Evolutionary conservation across 129 eudicot species (phyloP), one percentile per base, ranked within the genome.

Genomic region (Dittrichia graveolens): DNA sequence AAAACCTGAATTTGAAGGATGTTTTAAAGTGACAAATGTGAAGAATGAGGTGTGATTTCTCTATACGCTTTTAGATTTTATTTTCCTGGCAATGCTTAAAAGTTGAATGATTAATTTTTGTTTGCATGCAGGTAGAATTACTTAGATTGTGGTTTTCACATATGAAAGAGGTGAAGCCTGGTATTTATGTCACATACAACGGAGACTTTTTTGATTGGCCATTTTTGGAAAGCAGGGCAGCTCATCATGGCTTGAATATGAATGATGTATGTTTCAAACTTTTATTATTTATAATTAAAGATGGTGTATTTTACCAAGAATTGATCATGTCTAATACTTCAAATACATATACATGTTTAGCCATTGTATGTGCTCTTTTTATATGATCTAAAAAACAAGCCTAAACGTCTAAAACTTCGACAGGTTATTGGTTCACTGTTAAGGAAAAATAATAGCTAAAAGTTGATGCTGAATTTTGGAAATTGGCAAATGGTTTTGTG

Each of bases 201-300:
- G 99, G 99, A 9, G 99, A 95, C 85, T 95, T 86, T 78, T 95
- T 95, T 72, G 99, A 95, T 62, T 95, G 99, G 99, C 99, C 99
- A 44, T 95, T 95, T 70, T 58, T 95, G 79, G 99, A 95, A 82
- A 85, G 53, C 67, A 91, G 99, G 85, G 99, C 99, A 65, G 84
- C 96, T 55, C 87, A 83, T 75, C 97, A 95, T 83, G 99, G 99
- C 65, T 24, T 84, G 54, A 85, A 48, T 79, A 80, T 91, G 97
- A 88, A 71, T 69, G 91, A 95, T 65, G 99, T 95, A 85, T 69
- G 96, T 72, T 48, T 31, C 62, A 40, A 56, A 50, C 50, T 63
- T 79, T 35, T 38, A 18, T 10, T 73, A 42, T 45, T 34, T 49
- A 35, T 18, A 19, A 16, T 8, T 44, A n/a, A 38, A 15, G 50